These are phyloP conservation scores for Comarum palustre DNA, from an alignment of 306 rosid species.

Conservation along the genomic window DNA sequence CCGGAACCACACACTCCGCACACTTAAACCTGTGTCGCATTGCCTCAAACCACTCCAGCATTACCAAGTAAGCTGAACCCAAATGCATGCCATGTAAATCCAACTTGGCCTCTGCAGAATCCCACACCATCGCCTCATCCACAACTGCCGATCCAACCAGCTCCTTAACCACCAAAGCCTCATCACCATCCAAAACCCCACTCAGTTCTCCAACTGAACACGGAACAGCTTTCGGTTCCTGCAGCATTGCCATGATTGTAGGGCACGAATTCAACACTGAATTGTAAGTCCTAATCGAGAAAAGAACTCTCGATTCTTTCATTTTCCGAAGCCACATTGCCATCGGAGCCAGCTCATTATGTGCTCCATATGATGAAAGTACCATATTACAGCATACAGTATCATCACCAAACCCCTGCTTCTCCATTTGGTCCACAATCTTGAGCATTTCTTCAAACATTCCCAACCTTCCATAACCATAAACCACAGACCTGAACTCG, in stretches of 20 bases:
- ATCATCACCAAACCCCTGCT: constrained; percentile 45
- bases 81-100: constrained; percentile 79
- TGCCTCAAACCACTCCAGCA: constrained; percentile 73
- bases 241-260: constrained; percentile 36
- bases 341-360: constrained; percentile 56
- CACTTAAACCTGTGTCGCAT: constrained; percentile 37
- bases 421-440: constrained; percentile 53
- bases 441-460: constrained; percentile 59
- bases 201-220: constrained; percentile 47
- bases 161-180: constrained; percentile 60
- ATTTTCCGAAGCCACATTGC: constrained; percentile 60
- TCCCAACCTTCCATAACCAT: constrained; percentile 66
- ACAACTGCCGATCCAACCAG: constrained; percentile 42
- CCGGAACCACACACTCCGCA: constrained; percentile 31
- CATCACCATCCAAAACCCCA: constrained; percentile 44
- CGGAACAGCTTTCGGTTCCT: constrained; percentile 34
- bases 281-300: constrained; percentile 67
- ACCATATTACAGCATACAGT: constrained; percentile 70
- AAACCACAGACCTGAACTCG: constrained; percentile 53
- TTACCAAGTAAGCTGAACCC: constrained; percentile 58
- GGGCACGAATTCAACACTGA: constrained; percentile 67
- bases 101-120: constrained; percentile 58
- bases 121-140: constrained; percentile 66
- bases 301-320: constrained; percentile 42
- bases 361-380: constrained; percentile 64